phyloP scores from a whole-genome alignment of 192 early-diverging fungal species.

The Endogone sp. region DNA sequence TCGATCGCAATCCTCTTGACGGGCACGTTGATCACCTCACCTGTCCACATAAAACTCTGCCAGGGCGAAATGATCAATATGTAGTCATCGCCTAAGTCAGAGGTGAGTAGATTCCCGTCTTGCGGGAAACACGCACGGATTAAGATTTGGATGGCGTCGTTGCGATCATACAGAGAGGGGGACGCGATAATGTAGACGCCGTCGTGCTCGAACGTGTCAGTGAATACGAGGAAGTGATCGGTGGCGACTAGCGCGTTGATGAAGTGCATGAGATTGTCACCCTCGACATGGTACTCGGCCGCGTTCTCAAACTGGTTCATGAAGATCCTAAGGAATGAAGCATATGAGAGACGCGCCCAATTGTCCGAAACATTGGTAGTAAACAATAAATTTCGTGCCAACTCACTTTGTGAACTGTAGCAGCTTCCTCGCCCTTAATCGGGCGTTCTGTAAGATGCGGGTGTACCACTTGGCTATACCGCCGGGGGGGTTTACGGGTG shows the following conservation, averaged over 20 bases:
- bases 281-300: slow-evolving; percentile 69
- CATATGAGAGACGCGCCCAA: too few species aligned
- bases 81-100: slow-evolving; percentile 40
- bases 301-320: slow-evolving; percentile 65
- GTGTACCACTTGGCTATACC: slow-evolving; percentile 56
- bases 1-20: slow-evolving; percentile 32
- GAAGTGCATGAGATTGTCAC: slow-evolving; percentile 47
- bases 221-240: slow-evolving; percentile 73
- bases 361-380: neutral
- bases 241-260: slow-evolving; percentile 60
- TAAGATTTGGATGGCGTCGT: slow-evolving; percentile 12
- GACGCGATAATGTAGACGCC: slow-evolving; percentile 77
- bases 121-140: slow-evolving; percentile 25
- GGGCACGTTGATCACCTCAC: slow-evolving; percentile 38
- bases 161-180: slow-evolving; percentile 29
- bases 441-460: slow-evolving; percentile 58
- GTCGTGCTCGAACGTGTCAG: slow-evolving; percentile 60
- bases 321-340: slow-evolving; percentile 32
- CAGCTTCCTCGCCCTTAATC: slow-evolving; percentile 59
- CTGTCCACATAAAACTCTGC: slow-evolving; percentile 52
- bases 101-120: slow-evolving; percentile 15
- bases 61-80: slow-evolving; percentile 57
- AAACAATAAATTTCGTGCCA: neutral
- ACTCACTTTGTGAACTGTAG: slow-evolving; percentile 57
- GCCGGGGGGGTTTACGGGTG: slow-evolving; percentile 24